These are phyloP conservation scores for Ustulina deusta DNA, from an alignment of 2,329 filamentous ascomycete genomes.

Conservation along the genomic window DNA sequence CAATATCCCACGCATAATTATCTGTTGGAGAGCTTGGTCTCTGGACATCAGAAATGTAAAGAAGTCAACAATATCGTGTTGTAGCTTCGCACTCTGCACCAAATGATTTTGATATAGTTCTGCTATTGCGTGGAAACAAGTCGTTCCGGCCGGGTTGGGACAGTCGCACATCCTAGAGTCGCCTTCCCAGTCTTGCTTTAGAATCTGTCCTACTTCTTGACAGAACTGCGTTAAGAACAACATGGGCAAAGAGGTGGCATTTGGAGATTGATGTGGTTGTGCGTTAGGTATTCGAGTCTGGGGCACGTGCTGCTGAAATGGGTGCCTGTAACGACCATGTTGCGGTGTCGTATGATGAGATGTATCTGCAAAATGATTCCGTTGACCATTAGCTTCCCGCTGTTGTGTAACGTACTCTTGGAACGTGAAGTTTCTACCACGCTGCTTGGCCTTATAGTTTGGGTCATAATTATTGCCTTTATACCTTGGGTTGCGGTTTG, in stretches of 20 bases:
- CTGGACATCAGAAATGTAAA: background rate
- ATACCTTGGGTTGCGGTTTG: conserved; percentile 16
- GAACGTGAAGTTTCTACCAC: background rate
- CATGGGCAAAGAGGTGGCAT: no score
- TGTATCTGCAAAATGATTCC: background rate
- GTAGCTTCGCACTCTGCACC: background rate
- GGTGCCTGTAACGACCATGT: no score
- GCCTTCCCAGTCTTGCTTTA: no score
- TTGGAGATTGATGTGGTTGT: no score
- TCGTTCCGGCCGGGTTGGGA: accelerated
- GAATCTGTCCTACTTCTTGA: no score
- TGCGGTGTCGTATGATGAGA: no score
- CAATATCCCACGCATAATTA: background rate
- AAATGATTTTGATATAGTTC: conserved; percentile 7
- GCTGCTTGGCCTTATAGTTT: conserved; percentile 9
- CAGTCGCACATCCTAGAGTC: conserved; percentile 1
- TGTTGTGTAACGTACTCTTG: background rate
- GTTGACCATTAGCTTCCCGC: no score
- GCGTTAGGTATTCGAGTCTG: no score
- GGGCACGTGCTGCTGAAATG: no score
- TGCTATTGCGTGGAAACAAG: background rate
- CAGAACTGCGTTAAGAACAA: no score
- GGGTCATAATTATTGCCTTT: conserved; percentile 30
- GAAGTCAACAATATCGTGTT: conserved; percentile 12
- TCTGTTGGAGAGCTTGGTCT: accelerated